phyloP scores from a whole-genome alignment of 2,329 filamentous ascomycete species.

The Colletotrichum somersetense region DNA sequence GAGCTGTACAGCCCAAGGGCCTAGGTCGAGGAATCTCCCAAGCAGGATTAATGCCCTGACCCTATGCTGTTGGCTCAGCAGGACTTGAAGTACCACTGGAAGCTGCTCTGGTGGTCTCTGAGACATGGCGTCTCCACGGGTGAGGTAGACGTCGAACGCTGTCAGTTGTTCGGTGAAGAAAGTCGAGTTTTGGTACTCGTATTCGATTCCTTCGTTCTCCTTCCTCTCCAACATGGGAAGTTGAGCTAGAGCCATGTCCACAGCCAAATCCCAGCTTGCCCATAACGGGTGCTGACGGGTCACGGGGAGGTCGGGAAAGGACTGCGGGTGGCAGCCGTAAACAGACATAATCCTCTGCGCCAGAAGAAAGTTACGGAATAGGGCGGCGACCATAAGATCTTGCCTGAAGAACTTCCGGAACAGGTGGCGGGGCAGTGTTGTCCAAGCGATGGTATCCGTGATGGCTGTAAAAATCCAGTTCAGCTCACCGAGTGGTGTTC shows the following conservation, averaged over 20 bases:
- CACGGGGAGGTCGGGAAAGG: slow-evolving; percentile 90
- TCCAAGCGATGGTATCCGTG: slow-evolving; percentile 99
- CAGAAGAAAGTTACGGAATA: slow-evolving; percentile 96
- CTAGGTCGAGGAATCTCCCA: slow-evolving; percentile 93
- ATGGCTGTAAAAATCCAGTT: slow-evolving; percentile 99
- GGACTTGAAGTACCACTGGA: slow-evolving; percentile 93
- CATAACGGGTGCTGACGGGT: slow-evolving; percentile 95
- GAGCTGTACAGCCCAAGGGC: slow-evolving; percentile 98
- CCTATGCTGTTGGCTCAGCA: slow-evolving; percentile 94
- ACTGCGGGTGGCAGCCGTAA: slow-evolving; percentile 95
- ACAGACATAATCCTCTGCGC: slow-evolving; percentile 96
- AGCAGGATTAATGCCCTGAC: slow-evolving; percentile 91
- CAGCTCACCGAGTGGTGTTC: slow-evolving; percentile 93
- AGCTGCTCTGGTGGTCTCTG: slow-evolving; percentile 93
- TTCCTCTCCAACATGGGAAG: slow-evolving; percentile 86
- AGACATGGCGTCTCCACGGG: slow-evolving; percentile 81
- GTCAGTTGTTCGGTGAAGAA: slow-evolving; percentile 98
- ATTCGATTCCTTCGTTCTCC: slow-evolving; percentile 79
- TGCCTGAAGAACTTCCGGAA: slow-evolving; percentile 98
- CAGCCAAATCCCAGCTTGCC: slow-evolving; percentile 97
- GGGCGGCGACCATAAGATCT: slow-evolving; percentile 97
- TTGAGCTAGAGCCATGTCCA: slow-evolving; percentile 94
- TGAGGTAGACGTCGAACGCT: slow-evolving; percentile 95
- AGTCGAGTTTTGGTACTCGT: slow-evolving; percentile 92
- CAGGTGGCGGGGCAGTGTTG: slow-evolving; percentile 86